phyloP scores from a whole-genome alignment of 352 stramenopile genomes.

The Pythium aquatile region DNA sequence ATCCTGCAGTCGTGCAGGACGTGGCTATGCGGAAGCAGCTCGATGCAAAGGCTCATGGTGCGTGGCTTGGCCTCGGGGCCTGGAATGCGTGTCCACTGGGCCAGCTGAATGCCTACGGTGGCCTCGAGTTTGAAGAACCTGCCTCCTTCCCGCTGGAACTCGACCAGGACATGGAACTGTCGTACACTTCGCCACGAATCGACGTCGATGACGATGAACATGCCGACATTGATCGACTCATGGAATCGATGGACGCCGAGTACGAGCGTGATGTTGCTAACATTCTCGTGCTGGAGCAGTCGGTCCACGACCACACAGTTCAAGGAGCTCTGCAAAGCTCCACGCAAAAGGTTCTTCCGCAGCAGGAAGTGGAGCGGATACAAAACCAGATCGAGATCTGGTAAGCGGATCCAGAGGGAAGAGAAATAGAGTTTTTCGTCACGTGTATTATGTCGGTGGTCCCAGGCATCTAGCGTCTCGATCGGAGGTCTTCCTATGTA shows the following conservation, averaged over 20 bases:
- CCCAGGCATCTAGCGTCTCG: conserved; percentile 2
- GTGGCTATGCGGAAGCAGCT: conserved; percentile 23
- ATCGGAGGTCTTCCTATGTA: not conserved
- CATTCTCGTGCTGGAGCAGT: conserved; percentile 38
- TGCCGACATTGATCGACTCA: conserved; percentile 40
- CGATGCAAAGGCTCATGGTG: conserved; percentile 11
- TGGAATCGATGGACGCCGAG: conserved; percentile 46
- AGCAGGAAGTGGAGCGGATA: conserved; percentile 72
- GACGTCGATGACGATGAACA: conserved; percentile 34
- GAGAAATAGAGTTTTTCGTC: conserved; percentile 3
- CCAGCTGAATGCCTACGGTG: conserved; percentile 15
- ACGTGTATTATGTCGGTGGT: conserved; percentile 2
- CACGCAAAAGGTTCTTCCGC: conserved; percentile 51
- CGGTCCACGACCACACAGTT: conserved; percentile 49
- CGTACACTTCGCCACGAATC: conserved; percentile 33
- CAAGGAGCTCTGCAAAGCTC: conserved; percentile 35
- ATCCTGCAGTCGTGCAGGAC: conserved; percentile 33
- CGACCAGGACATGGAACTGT: conserved; percentile 33
- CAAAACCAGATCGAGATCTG: conserved; percentile 81
- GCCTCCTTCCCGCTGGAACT: conserved; percentile 48
- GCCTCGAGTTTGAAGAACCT: not conserved
- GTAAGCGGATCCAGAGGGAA: conserved; percentile 22
- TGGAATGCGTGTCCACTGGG: conserved; percentile 53
- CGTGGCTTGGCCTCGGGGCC: conserved; percentile 37
- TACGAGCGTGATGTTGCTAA: conserved; percentile 43